Evolutionary conservation across 805 yeast genomes (phyloP).

Genomic region (Saccharomycopsis sp.): DNA sequence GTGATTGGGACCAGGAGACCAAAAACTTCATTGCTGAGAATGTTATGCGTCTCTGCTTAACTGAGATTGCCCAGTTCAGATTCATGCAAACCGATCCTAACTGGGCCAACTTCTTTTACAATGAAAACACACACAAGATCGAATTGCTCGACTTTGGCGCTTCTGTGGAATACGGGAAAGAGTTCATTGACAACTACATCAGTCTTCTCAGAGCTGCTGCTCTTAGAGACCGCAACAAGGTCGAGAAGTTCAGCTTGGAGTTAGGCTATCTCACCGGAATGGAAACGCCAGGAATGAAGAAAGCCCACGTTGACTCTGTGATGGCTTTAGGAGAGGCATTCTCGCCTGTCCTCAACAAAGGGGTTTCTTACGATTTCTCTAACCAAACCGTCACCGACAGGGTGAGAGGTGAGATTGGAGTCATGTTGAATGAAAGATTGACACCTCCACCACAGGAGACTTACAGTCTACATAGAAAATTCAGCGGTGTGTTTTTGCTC

Average conservation of each 20-base stretch:
- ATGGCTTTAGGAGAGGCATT: constrained; percentile 92
- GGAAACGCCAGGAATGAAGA: constrained; percentile 80
- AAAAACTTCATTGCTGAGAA: constrained; percentile 77
- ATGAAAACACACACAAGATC: constrained; percentile 58
- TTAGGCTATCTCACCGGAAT: constrained; percentile 89
- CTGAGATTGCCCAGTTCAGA: constrained; percentile 75
- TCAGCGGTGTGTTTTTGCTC: constrained; percentile 86
- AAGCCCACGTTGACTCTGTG: constrained; percentile 88
- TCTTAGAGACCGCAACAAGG: constrained; percentile 53
- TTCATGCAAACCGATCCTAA: constrained; percentile 99
- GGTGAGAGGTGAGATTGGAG: constrained; percentile 76
- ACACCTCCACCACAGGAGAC: constrained; percentile 99
- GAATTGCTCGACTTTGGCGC: constrained; percentile 96
- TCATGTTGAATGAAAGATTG: constrained; percentile 86
- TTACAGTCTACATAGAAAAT: constrained; percentile 89
- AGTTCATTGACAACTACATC: constrained; percentile 64
- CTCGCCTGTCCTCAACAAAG: constrained; percentile 42
- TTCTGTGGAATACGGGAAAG: constrained; percentile 65
- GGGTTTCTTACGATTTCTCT: constrained; percentile 59
- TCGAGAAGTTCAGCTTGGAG: constrained; percentile 56
- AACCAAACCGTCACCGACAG: constrained; percentile 91
- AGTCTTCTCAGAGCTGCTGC: constrained; percentile 71
- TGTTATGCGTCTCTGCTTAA: constrained; percentile 79
- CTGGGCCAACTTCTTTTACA: constrained; percentile 95
- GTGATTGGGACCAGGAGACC: constrained; percentile 65